Evolutionary conservation across 192 early-diverging fungal genomes (phyloP).

Genomic region (Backusella tarrabulga): DNA sequence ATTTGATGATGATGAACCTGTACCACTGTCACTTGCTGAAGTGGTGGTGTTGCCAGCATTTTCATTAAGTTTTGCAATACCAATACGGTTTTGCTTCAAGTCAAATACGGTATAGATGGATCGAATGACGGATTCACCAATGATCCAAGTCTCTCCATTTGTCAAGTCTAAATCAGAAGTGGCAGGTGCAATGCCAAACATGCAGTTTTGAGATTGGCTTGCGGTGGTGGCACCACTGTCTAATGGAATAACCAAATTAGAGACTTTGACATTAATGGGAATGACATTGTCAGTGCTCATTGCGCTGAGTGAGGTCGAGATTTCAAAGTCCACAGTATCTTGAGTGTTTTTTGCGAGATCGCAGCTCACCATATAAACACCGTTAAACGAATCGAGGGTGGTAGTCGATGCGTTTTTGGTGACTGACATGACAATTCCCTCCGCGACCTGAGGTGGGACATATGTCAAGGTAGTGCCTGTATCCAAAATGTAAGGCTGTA

Average conservation of each 20-base stretch:
- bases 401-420: background rate
- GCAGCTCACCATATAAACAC: conserved; percentile 17
- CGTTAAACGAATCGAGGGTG: conserved; percentile 16
- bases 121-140: conserved; percentile 25
- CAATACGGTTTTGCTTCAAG: conserved; percentile 26
- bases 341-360: background rate
- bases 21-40: background rate
- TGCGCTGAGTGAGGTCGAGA: background rate
- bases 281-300: background rate
- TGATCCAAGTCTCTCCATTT: conserved; percentile 18
- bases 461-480: conserved; percentile 31
- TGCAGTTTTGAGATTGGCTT: conserved; percentile 5
- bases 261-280: conserved; percentile 8
- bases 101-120: conserved; percentile 26
- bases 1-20: background rate
- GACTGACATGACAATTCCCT: conserved; percentile 2
- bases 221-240: conserved; percentile 10
- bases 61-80: conserved; percentile 17
- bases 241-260: conserved; percentile 21
- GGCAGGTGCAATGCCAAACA: conserved; percentile 34
- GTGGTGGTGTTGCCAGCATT: background rate
- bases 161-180: background rate
- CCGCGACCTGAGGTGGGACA: background rate
- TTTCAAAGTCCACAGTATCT: background rate
- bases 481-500: conserved; percentile 19